Evolutionary conservation across 2,329 filamentous ascomycete genomes (phyloP), one percentile per base, ranked within the genome.

Genomic region (Fusarium nanum): DNA sequence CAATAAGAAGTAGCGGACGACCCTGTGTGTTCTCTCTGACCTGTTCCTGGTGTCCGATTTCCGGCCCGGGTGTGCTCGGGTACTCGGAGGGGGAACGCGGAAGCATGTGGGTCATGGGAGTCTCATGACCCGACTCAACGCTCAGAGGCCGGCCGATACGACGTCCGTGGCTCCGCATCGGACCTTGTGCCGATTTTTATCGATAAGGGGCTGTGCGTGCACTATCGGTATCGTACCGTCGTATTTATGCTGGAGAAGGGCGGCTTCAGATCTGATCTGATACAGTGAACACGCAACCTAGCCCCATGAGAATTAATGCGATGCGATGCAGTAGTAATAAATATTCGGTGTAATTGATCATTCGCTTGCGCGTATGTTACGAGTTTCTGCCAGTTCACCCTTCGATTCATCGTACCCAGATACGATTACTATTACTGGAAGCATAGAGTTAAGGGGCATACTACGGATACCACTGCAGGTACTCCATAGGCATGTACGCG

Each of bases 181-280:
- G 53, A 68, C 68, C 67, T 68, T 71, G 67, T 71, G 68, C 59
- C 55, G 60, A 71, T 70, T 60, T 42, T 40, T 68, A 44, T 64
- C 58, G 46, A 48, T 34, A 63, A 56, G 60, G 49, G 25, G 32
- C 34, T 28, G 6, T 40, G 42, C 6, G 6, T 40, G 42, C 6
- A 14, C 20, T 10, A 10, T 37, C 34, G 16, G 9, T 37, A 37
- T 37, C 34, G 34, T 37, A 37, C 18, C 18, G 34, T 37, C 18
- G 34, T 37, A 37, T 37, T 59, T 46, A 25, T n/a, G 10, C 41
- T 64, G 45, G 63, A 42, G 59, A 53, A 54, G 12, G 13, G 18
- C 22, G 49, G 56, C 50, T 68, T 70, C 64, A 65, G 56, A 56
- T 20, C 48, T 68, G 67, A 70, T 53, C 48, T 68, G 67, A 70